Evolutionary conservation across 2,329 filamentous ascomycete species (phyloP).

Genomic region (Alternaria ventricosa): DNA sequence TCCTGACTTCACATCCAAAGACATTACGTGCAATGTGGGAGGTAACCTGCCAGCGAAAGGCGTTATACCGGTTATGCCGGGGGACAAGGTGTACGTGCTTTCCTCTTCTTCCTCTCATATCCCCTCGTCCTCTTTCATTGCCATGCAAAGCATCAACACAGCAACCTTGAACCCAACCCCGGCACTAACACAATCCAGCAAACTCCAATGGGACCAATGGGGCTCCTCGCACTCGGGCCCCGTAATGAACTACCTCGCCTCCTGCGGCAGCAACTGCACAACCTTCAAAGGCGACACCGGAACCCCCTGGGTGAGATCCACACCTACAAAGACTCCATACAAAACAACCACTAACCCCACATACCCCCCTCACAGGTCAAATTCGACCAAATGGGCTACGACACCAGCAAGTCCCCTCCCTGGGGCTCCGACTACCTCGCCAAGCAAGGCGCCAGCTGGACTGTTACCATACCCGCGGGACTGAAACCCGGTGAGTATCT

Average conservation of each 20-base stretch:
- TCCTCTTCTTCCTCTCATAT: neutral
- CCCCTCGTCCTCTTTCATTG: neutral
- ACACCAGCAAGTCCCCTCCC: slow-evolving; percentile 32
- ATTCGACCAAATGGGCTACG: slow-evolving; percentile 47
- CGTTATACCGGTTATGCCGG: slow-evolving; percentile 28
- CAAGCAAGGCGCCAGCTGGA: slow-evolving; percentile 44
- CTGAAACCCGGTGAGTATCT: slow-evolving; percentile 39
- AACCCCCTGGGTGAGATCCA: slow-evolving; percentile 39
- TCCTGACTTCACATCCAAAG: slow-evolving; percentile 20
- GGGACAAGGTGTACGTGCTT: slow-evolving; percentile 27
- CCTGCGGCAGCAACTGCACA: slow-evolving; percentile 40
- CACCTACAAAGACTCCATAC: too few species aligned
- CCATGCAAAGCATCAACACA: neutral
- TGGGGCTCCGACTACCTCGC: slow-evolving; percentile 48
- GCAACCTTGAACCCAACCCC: neutral
- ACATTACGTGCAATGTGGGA: slow-evolving; percentile 32
- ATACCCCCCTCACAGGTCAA: slow-evolving; percentile 19
- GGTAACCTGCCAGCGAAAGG: slow-evolving; percentile 29
- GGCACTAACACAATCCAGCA: slow-evolving; percentile 12
- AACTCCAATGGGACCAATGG: slow-evolving; percentile 43
- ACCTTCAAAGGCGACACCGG: slow-evolving; percentile 45
- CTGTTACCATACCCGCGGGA: slow-evolving; percentile 38
- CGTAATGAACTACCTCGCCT: slow-evolving; percentile 48
- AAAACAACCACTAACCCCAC: too few species aligned
- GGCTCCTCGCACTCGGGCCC: slow-evolving; percentile 44